Conservation (phyloP, 2,329 filamentous ascomycete genomes). For the Tothia fuscella region DNA sequence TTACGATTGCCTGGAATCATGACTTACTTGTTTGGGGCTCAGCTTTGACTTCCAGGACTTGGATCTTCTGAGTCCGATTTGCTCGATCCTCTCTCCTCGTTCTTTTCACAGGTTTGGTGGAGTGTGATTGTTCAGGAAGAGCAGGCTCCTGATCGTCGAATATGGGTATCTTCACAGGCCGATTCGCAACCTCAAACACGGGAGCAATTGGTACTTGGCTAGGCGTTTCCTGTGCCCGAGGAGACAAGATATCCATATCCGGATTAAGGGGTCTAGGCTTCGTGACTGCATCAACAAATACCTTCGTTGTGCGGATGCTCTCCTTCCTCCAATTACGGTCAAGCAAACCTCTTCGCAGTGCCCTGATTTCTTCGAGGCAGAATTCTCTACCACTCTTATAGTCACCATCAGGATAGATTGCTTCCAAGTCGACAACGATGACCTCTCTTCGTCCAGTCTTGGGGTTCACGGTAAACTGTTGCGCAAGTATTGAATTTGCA, state of each 20-base stretch:
- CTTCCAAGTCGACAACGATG: constrained; percentile 76
- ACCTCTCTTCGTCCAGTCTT: constrained; percentile 73
- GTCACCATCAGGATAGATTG: constrained; percentile 68
- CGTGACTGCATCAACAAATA: neutral
- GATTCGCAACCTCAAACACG: constrained; percentile 2
- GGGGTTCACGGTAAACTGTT: constrained; percentile 73
- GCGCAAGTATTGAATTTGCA: constrained; percentile 38
- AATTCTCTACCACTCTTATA: constrained; percentile 57
- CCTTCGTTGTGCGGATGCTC: neutral
- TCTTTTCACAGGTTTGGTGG: constrained; percentile 39
- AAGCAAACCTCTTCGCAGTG: constrained; percentile 58
- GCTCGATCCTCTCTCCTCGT: constrained; percentile 36
- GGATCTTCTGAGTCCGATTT: constrained; percentile 47
- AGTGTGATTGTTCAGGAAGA: constrained; percentile 28
- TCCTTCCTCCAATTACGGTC: constrained; percentile 38
- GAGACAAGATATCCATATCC: neutral
- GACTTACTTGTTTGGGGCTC: constrained; percentile 83
- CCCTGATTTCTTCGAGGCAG: constrained; percentile 87
- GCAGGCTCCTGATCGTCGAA: constrained; percentile 14
- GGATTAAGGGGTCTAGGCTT: neutral
- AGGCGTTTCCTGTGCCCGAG: neutral
- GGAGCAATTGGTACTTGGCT: neutral
- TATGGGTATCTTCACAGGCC: constrained; percentile 5
- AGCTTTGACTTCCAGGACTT: constrained; percentile 66
- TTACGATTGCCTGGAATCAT: neutral